Evolutionary conservation across 2,329 filamentous ascomycete species (phyloP), one percentile per base, ranked within the genome.

Genomic region (Botryosphaeria agaves): DNA sequence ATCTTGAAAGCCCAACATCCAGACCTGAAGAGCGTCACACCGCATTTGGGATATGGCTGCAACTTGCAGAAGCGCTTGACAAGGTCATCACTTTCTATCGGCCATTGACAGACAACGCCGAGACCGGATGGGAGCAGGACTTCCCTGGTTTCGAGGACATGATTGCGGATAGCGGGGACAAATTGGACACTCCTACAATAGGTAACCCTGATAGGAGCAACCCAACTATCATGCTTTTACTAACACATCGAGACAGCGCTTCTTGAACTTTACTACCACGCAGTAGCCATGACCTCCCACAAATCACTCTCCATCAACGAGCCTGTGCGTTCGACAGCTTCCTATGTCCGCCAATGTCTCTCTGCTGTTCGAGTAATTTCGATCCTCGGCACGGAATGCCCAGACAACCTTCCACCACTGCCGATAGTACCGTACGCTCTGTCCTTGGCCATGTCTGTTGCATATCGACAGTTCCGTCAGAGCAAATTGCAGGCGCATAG

Each of bases 351-450:
- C 9, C 66, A 68, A 41, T 62, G 59, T 18, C 55, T 68, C 4
- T 65, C 64, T 12, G 63, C 66, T n/a, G 57, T 65, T 15, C 60
- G 67, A 31, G 62, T 71, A 26, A 59, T 66, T 26, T 62, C 63
- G 29, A 59, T 62, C 14, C 56, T 66, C 16, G 56, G 56, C 8
- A 51, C 55, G 18, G 56, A 64, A 41, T 52, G 56, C 12, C 51
- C 57, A 5, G 47, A 56, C 18, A 42, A 53, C 8, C 48, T 71
- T 1, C 56, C 65, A 15, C 63, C 64, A 1, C 46, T 70, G 3
- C 66, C 67, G 2, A 53, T 70, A 4, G 54, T 70, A 9, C 64
- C 66, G 3, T 72, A 70, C 38, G 61, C 65, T 3, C 53, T 70
- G 12, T 59, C 64, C 1, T 51, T 72, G 5, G 64, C 65, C 3